Evolutionary conservation across 495 filamentous ascomycete species (phyloP), one percentile per base, ranked within the genome.

Genomic region (Chaetomium fimeti): DNA sequence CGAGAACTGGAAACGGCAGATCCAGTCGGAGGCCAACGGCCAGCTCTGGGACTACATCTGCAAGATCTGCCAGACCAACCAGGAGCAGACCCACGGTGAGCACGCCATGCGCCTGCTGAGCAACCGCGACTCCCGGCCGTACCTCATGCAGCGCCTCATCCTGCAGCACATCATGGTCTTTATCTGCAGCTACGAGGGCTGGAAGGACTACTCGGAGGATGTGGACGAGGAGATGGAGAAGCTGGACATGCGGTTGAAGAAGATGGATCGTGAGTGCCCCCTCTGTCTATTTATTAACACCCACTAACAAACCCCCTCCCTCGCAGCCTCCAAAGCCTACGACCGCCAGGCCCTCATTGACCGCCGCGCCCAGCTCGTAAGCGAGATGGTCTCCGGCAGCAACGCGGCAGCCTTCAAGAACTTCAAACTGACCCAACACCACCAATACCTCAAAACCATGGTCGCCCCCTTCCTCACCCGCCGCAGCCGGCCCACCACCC

Each of bases 71-170:
- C 61, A 58, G 29, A 66, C 62, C 16, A 60, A 42, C 13, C 38
- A 57, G 0, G 60, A 43, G 36, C 56, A 69, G 40, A 66, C 66
- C 9, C 59, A 63, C 47, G 63, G 70, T 1, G 61, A 61, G 0
- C 65, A 71, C 42, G 72, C 69, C 5, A 45, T 67, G 55, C 29
- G 52, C 45, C 65, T 79, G 0, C 61, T 79, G 0, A 40, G 42
- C 22, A 71, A 79, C 43, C 47, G 57, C 36, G 57, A 62, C 7
- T 60, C 68, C 0, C 65, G 77, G 18, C 63, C 60, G 2, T 73
- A 68, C 63, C 67, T 77, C 16, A 48, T 76, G 6, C 64, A 72
- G 64, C 70, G 77, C 20, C 67, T 78, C 3, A 56, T 71, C 8
- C 20, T 74, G 43, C 68, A 70, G 8, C 73, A 76, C 43, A 67